Conservation (phyloP, 2,329 filamentous ascomycete species). For the Pseudogymnoascus sp. region DNA sequence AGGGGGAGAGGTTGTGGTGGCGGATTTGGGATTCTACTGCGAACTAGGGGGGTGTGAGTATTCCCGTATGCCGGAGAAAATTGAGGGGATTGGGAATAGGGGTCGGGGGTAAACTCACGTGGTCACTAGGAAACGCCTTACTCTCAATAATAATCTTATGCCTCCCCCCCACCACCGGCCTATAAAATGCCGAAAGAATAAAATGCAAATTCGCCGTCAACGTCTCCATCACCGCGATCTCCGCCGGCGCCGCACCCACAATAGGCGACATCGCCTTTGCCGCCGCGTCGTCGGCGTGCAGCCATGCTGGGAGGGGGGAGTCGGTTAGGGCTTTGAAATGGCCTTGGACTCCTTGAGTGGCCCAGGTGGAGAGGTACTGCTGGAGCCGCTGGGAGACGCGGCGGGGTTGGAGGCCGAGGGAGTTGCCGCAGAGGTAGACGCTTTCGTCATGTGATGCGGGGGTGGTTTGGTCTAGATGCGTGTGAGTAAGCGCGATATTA, state of each 20-base stretch:
- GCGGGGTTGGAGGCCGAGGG: slow-evolving; percentile 64
- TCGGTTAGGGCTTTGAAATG: slow-evolving; percentile 61
- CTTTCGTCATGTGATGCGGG: slow-evolving; percentile 23
- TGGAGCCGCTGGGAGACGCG: slow-evolving; percentile 55
- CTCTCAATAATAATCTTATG: slow-evolving; percentile 73
- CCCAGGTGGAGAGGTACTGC: slow-evolving; percentile 66
- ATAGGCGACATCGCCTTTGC: slow-evolving; percentile 59
- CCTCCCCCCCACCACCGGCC: slow-evolving; percentile 45
- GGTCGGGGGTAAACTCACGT: slow-evolving; percentile 41
- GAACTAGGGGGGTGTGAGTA: slow-evolving; percentile 43
- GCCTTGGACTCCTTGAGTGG: slow-evolving; percentile 65
- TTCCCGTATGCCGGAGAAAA: neutral
- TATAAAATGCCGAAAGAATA: slow-evolving; percentile 71
- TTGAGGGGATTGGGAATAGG: neutral
- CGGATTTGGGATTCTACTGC: slow-evolving; percentile 67
- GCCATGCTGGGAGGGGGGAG: slow-evolving; percentile 54
- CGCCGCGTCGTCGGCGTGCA: slow-evolving; percentile 61
- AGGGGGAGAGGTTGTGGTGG: slow-evolving; percentile 55
- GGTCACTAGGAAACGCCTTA: slow-evolving; percentile 75
- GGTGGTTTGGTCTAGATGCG: neutral
- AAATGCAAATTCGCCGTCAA: slow-evolving; percentile 71
- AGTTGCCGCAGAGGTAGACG: slow-evolving; percentile 74
- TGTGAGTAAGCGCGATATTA: neutral
- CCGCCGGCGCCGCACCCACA: slow-evolving; percentile 57
- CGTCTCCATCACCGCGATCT: slow-evolving; percentile 74